phyloP scores from a whole-genome alignment of 75 land plant genomes.

The Picea glauca region DNA sequence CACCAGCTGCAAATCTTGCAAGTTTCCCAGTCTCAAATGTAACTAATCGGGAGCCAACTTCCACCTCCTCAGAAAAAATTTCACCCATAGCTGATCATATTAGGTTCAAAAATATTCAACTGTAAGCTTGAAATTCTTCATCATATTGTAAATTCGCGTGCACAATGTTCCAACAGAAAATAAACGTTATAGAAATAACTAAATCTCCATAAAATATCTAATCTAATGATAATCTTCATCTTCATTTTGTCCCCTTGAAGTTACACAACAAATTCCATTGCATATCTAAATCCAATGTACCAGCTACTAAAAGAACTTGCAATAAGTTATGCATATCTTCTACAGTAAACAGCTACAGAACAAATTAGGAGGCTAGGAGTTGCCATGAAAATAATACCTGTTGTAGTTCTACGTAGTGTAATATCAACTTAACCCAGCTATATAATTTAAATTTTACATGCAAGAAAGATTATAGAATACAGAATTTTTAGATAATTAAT shows the following conservation, averaged over 20 bases:
- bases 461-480: not conserved
- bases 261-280: not conserved
- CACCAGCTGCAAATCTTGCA: slow-evolving; percentile 88
- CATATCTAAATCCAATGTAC: not conserved
- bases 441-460: no score
- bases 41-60: slow-evolving; percentile 50
- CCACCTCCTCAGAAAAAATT: slow-evolving; percentile 67
- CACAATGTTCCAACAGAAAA: not conserved
- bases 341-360: not conserved
- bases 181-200: not conserved
- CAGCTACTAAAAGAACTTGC: not conserved
- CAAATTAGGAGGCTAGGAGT: not conserved
- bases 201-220: not conserved
- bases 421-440: not conserved
- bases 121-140: not conserved
- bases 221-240: not conserved
- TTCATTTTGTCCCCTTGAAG: not conserved
- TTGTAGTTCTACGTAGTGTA: not conserved
- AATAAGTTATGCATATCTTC: not conserved
- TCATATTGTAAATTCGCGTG: not conserved
- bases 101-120: not conserved
- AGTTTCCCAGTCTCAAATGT: slow-evolving; percentile 86
- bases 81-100: slow-evolving; percentile 32
- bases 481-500: not conserved
- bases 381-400: not conserved